phyloP scores from a whole-genome alignment of 169 alveolate genomes.

The Plasmodium knowlesi region DNA sequence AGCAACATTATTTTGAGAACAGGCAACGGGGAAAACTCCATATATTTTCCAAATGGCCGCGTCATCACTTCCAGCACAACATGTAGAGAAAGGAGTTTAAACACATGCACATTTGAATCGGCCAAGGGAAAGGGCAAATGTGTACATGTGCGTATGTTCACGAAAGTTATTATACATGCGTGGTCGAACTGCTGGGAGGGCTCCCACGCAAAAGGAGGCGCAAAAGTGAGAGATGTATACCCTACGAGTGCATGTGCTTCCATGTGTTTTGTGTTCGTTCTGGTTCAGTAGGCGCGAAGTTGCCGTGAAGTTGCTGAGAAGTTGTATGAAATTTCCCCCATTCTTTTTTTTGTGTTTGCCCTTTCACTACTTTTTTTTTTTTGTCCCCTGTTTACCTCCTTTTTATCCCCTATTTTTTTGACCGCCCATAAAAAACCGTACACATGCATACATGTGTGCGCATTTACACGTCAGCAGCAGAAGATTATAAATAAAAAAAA shows the following conservation, averaged over 20 bases:
- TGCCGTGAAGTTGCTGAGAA: neutral
- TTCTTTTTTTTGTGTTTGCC: neutral
- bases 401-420: neutral
- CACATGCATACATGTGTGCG: neutral
- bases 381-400: neutral
- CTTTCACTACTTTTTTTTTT: neutral
- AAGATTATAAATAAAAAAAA: neutral
- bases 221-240: neutral
- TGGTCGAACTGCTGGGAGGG: neutral
- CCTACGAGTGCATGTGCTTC: neutral
- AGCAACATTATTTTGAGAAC: neutral
- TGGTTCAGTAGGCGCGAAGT: neutral
- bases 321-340: neutral
- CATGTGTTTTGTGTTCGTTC: neutral
- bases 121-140: neutral
- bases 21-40: neutral
- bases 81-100: slow-evolving; percentile 12
- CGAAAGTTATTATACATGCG: neutral
- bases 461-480: neutral
- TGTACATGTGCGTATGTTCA: neutral
- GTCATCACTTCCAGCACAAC: neutral
- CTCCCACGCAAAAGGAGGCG: neutral
- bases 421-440: neutral
- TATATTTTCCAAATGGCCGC: neutral
- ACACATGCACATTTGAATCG: slow-evolving; percentile 10